Conservation (phyloP, 2,329 filamentous ascomycete genomes). For the Alternaria triticimaculans region DNA sequence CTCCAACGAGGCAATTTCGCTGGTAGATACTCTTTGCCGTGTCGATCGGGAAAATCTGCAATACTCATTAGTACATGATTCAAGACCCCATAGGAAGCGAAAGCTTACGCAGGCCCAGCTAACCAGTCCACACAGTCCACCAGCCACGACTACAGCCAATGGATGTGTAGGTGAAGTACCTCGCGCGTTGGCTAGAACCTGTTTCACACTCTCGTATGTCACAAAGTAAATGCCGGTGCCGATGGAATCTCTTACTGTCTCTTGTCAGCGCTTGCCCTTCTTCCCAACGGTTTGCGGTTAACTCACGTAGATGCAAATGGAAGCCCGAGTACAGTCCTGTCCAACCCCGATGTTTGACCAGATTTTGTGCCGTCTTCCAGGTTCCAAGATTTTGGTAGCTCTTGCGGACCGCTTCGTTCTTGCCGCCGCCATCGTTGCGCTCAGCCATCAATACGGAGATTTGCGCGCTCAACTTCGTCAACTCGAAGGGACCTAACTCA, state of each 20-base stretch:
- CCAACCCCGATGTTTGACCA: slow-evolving; percentile 76
- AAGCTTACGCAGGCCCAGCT: slow-evolving; percentile 78
- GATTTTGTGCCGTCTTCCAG: slow-evolving; percentile 75
- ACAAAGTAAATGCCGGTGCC: slow-evolving; percentile 88
- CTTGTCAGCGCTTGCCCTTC: slow-evolving; percentile 18
- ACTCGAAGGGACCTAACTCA: slow-evolving; percentile 74
- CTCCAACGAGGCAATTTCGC: slow-evolving; percentile 75
- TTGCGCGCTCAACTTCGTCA: slow-evolving; percentile 88
- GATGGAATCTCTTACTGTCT: slow-evolving; percentile 76
- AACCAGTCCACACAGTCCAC: slow-evolving; percentile 81
- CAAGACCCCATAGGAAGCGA: not conserved
- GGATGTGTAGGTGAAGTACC: slow-evolving; percentile 78
- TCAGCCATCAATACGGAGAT: slow-evolving; percentile 79
- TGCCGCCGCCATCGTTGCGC: slow-evolving; percentile 57
- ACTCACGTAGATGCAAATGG: slow-evolving; percentile 75
- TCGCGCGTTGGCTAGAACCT: slow-evolving; percentile 77
- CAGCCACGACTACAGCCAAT: slow-evolving; percentile 77
- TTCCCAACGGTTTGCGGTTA: not conserved
- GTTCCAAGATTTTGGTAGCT: slow-evolving; percentile 83
- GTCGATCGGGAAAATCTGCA: slow-evolving; percentile 68
- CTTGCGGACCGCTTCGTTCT: slow-evolving; percentile 47
- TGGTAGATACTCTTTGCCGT: slow-evolving; percentile 88
- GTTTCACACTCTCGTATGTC: slow-evolving; percentile 87
- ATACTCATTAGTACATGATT: slow-evolving; percentile 7
- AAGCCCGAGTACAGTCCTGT: slow-evolving; percentile 82